Evolutionary conservation across 2,329 filamentous ascomycete genomes (phyloP), one percentile per base, ranked within the genome.

Genomic region (Lecanicillium sp.): DNA sequence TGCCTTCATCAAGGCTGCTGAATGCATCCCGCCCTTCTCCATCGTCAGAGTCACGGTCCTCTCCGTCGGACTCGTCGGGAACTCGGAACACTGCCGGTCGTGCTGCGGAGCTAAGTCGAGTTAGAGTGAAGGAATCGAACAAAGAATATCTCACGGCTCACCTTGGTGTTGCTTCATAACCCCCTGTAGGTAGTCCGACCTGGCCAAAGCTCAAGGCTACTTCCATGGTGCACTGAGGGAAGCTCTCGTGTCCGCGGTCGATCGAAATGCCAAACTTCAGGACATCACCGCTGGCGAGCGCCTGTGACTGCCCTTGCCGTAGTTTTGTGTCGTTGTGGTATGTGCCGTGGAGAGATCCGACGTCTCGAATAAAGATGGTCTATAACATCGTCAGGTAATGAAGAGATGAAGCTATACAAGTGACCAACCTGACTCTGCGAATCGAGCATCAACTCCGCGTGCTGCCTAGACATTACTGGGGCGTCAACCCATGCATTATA

Each of bases 401-500:
- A 11, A 45, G 26, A 29, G 36, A 38, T 38, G 12, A 27, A 46
- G 39, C 27, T 23, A 41, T 35, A 33, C 40, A 39, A 20, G n/a
- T 36, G 17, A 48, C 65, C 50, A 63, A 78, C 78, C 61, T 73
- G 68, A 6, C 61, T 56, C 2, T 70, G 60, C 9, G 69, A 56
- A 41, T 75, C 65, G 4, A 74, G 67, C 14, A 58, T 54, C 4
- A 84, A 58, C 36, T 75, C 64, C 14, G 84, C 86, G 64, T 89
- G 85, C 10, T 78, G 62, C 37, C 85, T 73, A 20, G 84, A 87
- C 71, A 89, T 84, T 29, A 88, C 84, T 0, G 84, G 79, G 49
- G 79, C 84, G 54, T 87, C 78, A 50, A 87, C 84, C 73, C 74
- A 87, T 14, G 73, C 79, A 62, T 88, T 89, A 54, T 75, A 63